A percentile compares a stretch with the other conserved stretches of the same genome.
Conservation (phyloP, 2,329 filamentous ascomycete genomes). For the Xylariaceae sp. region DNA sequence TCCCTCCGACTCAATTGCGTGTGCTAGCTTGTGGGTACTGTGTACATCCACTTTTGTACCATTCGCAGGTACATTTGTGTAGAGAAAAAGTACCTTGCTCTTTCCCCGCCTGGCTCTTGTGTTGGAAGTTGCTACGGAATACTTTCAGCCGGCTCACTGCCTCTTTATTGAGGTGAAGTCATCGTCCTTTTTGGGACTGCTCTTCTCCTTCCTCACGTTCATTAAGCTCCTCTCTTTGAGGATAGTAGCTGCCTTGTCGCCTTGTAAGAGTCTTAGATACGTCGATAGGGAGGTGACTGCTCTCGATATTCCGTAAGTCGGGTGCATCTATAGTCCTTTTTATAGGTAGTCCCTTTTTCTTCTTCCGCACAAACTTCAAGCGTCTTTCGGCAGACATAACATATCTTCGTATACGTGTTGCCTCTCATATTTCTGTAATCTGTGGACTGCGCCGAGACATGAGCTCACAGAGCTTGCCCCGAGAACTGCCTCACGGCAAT, state of each 20-base stretch:
- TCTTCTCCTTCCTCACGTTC: background rate
- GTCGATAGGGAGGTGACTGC: too few relatives aligned
- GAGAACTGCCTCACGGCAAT: constrained; percentile 4
- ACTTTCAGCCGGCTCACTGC: background rate
- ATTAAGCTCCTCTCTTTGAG: background rate
- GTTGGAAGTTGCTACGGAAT: background rate
- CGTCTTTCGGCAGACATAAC: background rate
- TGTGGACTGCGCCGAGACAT: background rate
- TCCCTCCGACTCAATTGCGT: background rate
- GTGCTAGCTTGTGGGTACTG: background rate
- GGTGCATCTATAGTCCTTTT: background rate
- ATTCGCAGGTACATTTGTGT: background rate
- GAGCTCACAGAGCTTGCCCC: background rate
- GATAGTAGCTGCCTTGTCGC: background rate
- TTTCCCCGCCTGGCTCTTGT: background rate
- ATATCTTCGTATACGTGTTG: background rate
- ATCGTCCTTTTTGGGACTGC: background rate
- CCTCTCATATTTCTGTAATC: background rate
- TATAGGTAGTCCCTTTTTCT: background rate
- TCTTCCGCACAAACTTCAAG: background rate
- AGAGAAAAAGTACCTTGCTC: background rate
- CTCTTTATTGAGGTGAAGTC: too few relatives aligned
- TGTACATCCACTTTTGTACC: background rate
- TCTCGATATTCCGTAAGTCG: too few relatives aligned
- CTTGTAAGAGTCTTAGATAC: background rate